phyloP scores from a whole-genome alignment of 139 green algal species.

The Picochlorum sp. region DNA sequence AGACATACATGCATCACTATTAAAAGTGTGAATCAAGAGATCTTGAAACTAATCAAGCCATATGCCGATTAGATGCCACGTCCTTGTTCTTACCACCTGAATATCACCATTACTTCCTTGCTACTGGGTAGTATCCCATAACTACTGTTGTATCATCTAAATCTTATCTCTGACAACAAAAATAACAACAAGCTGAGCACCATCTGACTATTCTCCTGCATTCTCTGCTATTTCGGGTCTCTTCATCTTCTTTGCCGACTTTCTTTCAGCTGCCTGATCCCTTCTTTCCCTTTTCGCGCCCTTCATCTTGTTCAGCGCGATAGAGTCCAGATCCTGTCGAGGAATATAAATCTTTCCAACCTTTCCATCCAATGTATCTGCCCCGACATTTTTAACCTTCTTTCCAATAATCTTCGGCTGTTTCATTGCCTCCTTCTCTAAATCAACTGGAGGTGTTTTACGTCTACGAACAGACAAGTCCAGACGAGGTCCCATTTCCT shows the following conservation, averaged over 20 bases:
- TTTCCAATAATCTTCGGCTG: slow-evolving; percentile 55
- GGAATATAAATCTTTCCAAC: slow-evolving; percentile 91
- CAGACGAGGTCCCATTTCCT: slow-evolving; percentile 71
- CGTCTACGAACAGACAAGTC: slow-evolving; percentile 61
- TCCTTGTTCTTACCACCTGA: too few species aligned
- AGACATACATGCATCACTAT: too few species aligned
- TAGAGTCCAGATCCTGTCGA: slow-evolving; percentile 62
- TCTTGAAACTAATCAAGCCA: too few species aligned
- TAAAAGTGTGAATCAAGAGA: too few species aligned
- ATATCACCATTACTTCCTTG: too few species aligned
- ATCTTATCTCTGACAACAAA: too few species aligned
- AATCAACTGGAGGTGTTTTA: slow-evolving; percentile 41
- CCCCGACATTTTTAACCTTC: slow-evolving; percentile 84
- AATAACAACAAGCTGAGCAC: neutral
- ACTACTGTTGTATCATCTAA: too few species aligned
- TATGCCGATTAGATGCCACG: too few species aligned
- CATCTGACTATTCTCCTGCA: neutral
- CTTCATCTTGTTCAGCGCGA: slow-evolving; percentile 79
- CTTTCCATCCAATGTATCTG: slow-evolving; percentile 65
- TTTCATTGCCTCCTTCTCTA: slow-evolving; percentile 73
- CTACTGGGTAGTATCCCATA: too few species aligned
- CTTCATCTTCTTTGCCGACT: neutral
- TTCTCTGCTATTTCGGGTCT: neutral
- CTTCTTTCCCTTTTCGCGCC: slow-evolving; percentile 59
- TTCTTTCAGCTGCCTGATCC: neutral